Conservation (phyloP, 2,329 filamentous ascomycete genomes). For the Trichoderma sp. region DNA sequence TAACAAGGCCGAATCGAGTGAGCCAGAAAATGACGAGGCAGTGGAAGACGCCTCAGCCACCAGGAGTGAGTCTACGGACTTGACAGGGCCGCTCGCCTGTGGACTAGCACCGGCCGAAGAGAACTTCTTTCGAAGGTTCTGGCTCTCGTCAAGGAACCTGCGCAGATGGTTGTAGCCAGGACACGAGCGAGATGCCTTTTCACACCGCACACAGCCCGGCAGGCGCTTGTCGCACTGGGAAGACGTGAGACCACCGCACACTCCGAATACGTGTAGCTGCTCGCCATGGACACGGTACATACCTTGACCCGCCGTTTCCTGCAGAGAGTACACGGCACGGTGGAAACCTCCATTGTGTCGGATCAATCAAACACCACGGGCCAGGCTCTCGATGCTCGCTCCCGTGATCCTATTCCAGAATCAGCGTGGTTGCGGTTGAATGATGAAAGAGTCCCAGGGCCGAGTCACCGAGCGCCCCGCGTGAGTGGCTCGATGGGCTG, state of each 20-base stretch:
- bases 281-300: not conserved
- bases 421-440: not conserved
- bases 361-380: not conserved
- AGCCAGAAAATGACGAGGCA: not conserved
- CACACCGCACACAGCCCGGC: slow-evolving; percentile 21
- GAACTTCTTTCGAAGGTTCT: slow-evolving; percentile 21
- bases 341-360: slow-evolving; percentile 16
- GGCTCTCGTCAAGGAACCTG: slow-evolving; percentile 22
- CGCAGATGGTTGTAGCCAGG: slow-evolving; percentile 24
- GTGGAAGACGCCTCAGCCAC: not conserved
- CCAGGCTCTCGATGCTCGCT: slow-evolving; percentile 4
- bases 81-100: not conserved
- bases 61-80: not conserved
- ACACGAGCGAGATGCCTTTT: slow-evolving; percentile 22
- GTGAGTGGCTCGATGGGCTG: slow-evolving; percentile 9
- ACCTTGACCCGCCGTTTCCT: slow-evolving; percentile 24
- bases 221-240: slow-evolving; percentile 23
- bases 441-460: not conserved
- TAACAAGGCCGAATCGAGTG: not conserved
- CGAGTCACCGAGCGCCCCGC: slow-evolving; percentile 12
- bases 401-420: slow-evolving; percentile 13
- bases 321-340: slow-evolving; percentile 22
- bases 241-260: not conserved
- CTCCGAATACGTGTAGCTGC: not conserved
- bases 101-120: not conserved